Percentiles rank a stretch among this genome's conserved stretches.
These are phyloP conservation scores for Phytophthora kernoviae DNA, from an alignment of 352 stramenopile species.

Conservation along the genomic window DNA sequence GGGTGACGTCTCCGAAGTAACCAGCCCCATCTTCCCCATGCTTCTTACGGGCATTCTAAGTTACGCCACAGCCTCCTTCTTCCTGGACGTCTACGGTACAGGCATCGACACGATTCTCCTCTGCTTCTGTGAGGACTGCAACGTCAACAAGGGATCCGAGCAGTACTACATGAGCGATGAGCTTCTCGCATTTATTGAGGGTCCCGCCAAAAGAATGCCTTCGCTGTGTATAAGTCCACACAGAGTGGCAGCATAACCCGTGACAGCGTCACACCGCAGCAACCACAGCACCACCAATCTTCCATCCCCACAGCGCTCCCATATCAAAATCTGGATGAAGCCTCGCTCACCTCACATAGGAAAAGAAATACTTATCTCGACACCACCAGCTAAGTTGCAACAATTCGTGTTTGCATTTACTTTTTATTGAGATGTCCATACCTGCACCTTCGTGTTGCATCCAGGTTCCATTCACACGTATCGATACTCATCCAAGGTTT, in stretches of 20 bases:
- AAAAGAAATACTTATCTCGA: conserved; percentile 16
- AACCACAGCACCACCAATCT: conserved; percentile 37
- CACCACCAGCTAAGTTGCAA: conserved; percentile 12
- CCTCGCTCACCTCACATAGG: not conserved
- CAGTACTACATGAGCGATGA: conserved; percentile 88
- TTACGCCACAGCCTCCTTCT: conserved; percentile 76
- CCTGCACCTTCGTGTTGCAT: not conserved
- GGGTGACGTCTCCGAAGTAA: conserved; percentile 64
- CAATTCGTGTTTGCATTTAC: conserved; percentile 18
- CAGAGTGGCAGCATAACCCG: conserved; percentile 21
- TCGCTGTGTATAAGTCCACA: conserved; percentile 52
- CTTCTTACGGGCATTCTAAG: conserved; percentile 71
- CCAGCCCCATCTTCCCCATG: conserved; percentile 82
- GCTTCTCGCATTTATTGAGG: conserved; percentile 80
- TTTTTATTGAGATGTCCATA: conserved; percentile 1
- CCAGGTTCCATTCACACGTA: too few relatives aligned
- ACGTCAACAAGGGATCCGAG: conserved; percentile 75
- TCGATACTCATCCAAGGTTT: too few relatives aligned
- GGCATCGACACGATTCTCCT: conserved; percentile 88
- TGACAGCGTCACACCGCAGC: conserved; percentile 26
- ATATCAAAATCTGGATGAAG: conserved; percentile 15
- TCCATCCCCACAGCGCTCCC: conserved; percentile 16
- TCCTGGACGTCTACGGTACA: conserved; percentile 83
- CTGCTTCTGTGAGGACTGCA: conserved; percentile 88
- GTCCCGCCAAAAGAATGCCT: conserved; percentile 80